Evolutionary conservation across 2,329 filamentous ascomycete species (phyloP), one percentile per base, ranked within the genome.

Genomic region (Talaromyces islandicus): DNA sequence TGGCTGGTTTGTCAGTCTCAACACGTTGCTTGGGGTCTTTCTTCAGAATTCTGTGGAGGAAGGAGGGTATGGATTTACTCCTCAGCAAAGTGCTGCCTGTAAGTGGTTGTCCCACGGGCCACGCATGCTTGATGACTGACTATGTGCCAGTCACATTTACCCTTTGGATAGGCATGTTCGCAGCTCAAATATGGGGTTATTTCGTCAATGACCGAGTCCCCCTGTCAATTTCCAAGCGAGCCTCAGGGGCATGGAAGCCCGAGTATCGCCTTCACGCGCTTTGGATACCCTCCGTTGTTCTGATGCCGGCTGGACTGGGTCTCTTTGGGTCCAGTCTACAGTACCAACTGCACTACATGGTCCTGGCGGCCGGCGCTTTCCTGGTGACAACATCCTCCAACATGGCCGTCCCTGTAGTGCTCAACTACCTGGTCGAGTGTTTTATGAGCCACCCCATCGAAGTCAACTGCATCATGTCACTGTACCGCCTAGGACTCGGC

Each of bases 321-420:
- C 38, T 61, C 11, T 57, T 58, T 17, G 60, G 56, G 17, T 43
- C 60, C 14, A 46, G 41, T 2, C 24, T 56, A 19, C 27, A 61
- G 38, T 59, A 61, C 35, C 60, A 61, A 21, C 56, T 61, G 30
- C 60, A 56, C 48, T 61, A 61, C 35, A 59, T 61, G 56, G 60
- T 59, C 9, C 56, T 61, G 12, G 60, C 60, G 12, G 52, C 54
- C 12, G 60, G 56, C 3, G 17, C 57, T 2, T 61, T 61, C 12
- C 21, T 61, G 21, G 46, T 61, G 11, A 58, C 52, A 4, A 27
- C 29, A 25, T 46, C 52, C 1, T 54, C 56, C 24, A 43, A 54
- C 27, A 32, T 41, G 30, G 30, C 54, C 7, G 38, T 7, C 12
- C 60, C 56, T 0, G 43, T 59, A 17, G 32, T 46, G 19, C 48